These are phyloP conservation scores for Boletus rubroflammeus DNA, from an alignment of 768 basidiomycete species.

Conservation along the genomic window DNA sequence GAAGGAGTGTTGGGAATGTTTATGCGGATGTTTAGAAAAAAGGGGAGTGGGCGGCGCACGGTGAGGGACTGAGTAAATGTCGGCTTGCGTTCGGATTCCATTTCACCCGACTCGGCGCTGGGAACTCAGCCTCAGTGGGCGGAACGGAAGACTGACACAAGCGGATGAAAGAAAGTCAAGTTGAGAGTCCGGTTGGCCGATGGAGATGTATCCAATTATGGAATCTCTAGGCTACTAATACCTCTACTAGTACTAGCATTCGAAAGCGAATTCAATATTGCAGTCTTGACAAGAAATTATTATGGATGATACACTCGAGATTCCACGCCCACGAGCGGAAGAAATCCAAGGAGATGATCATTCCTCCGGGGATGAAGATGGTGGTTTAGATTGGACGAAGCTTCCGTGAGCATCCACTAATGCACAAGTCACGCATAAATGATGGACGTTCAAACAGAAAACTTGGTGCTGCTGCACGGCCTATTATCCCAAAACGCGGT, in stretches of 20 bases:
- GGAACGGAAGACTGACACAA: conserved; percentile 6
- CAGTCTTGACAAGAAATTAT: conserved; percentile 29
- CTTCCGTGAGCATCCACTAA: conserved; percentile 45
- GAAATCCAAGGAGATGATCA: conserved; percentile 34
- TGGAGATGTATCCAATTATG: conserved; percentile 3
- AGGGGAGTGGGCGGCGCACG: conserved; percentile 31
- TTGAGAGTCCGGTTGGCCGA: neutral
- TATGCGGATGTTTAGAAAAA: conserved; percentile 4
- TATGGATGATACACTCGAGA: conserved; percentile 66
- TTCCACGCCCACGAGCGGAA: conserved; percentile 26
- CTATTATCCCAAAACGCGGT: conserved; percentile 89
- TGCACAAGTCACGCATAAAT: conserved; percentile 5
- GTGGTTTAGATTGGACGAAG: conserved; percentile 79
- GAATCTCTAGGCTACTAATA: no score
- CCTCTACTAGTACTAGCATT: no score
- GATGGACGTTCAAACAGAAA: conserved; percentile 13
- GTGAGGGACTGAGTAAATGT: conserved; percentile 45
- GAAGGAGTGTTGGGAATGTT: conserved; percentile 10
- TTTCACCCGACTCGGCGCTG: conserved; percentile 10
- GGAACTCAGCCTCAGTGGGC: neutral
- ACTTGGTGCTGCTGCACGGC: conserved; percentile 38
- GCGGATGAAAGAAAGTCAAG: neutral
- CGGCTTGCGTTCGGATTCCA: conserved; percentile 35
- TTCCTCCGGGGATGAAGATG: conserved; percentile 73
- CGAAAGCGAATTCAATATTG: no score